These are phyloP conservation scores for Quercus engelmannii DNA, from an alignment of 306 rosid genomes.

Conservation along the genomic window DNA sequence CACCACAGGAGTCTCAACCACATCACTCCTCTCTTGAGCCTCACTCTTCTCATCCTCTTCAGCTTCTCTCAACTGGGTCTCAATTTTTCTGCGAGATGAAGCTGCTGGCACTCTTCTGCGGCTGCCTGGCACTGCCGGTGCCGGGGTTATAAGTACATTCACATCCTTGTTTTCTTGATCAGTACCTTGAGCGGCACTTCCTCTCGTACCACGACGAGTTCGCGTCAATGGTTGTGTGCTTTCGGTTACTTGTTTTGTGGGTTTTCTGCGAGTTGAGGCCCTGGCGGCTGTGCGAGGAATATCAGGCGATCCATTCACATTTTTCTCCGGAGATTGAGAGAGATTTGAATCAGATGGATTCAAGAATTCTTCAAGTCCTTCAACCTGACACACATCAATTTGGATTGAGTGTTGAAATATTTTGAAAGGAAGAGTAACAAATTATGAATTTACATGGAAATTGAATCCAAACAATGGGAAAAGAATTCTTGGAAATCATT, in stretches of 20 bases:
- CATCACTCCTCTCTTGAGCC: slow-evolving; percentile 24
- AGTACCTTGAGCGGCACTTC: slow-evolving; percentile 22
- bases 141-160: slow-evolving; percentile 25
- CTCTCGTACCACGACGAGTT: slow-evolving; percentile 21
- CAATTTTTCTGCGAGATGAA: slow-evolving; percentile 38
- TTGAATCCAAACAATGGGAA: no score
- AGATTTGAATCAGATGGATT: slow-evolving; percentile 27
- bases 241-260: slow-evolving; percentile 29
- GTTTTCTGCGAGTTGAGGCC: slow-evolving; percentile 48
- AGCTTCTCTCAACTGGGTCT: slow-evolving; percentile 12
- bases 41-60: slow-evolving; percentile 8
- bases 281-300: slow-evolving; percentile 37
- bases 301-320: slow-evolving; percentile 27
- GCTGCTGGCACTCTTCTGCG: slow-evolving; percentile 28
- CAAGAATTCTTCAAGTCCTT: slow-evolving; percentile 67
- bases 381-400: slow-evolving; percentile 51
- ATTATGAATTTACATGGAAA: no score
- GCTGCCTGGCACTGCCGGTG: slow-evolving; percentile 25
- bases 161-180: slow-evolving; percentile 42
- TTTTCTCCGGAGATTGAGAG: slow-evolving; percentile 22
- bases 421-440: neutral
- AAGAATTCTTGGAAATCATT: neutral
- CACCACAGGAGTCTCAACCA: slow-evolving; percentile 47
- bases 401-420: neutral
- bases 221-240: slow-evolving; percentile 31